Base-by-base conservation (phyloP, 2,329 filamentous ascomycete genomes). In the Chaetomium olivaceum region DNA sequence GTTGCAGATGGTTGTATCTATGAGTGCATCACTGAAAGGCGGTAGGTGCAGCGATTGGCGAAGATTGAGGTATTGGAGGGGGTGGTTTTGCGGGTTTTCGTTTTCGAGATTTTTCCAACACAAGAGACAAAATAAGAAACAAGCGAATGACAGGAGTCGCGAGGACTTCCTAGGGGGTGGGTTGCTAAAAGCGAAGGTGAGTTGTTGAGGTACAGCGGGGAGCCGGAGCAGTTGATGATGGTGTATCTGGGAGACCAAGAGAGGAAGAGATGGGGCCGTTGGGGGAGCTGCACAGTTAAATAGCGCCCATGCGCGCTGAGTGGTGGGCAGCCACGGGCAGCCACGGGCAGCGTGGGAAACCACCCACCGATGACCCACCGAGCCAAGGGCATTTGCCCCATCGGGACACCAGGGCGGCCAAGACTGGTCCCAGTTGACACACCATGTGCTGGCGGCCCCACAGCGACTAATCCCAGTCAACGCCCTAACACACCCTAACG, bases 131-230 rank as follows among this genome's bases (percentile, higher is more conserved):
- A 80, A 81, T 81, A 80, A 80, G 77, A 80, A 82, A 80, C 80
- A 88, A 89, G 87, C 87, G 87, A 89, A 86, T 87, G 87, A 89
- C 86, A 88, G 87, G 87, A 89, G 87, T 83, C 87, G 80, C 87
- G 87, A 89, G 87, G 87, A 87, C 86, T 89, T 89, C 87, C 87
- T 87, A 77, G 75, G 76, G 76, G 76, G 76, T 73, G 71, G 70
- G 72, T 75, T 71, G 74, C 70, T 69, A 73, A 72, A 73, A 70
- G 70, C 70, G 71, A 72, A 70, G 55, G 76, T 76, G 77, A 75
- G 75, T 72, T 68, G 71, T 73, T 73, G 70, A 69, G 69, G 74
- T 74, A 75, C 75, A 77, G 79, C 77, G 72, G 75, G 73, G 73
- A 71, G 77, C 75, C 77, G 76, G 55, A 62, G 65, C 63, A 68